phyloP scores from a whole-genome alignment of 179 eudicot genomes.

The Nepenthes alata region DNA sequence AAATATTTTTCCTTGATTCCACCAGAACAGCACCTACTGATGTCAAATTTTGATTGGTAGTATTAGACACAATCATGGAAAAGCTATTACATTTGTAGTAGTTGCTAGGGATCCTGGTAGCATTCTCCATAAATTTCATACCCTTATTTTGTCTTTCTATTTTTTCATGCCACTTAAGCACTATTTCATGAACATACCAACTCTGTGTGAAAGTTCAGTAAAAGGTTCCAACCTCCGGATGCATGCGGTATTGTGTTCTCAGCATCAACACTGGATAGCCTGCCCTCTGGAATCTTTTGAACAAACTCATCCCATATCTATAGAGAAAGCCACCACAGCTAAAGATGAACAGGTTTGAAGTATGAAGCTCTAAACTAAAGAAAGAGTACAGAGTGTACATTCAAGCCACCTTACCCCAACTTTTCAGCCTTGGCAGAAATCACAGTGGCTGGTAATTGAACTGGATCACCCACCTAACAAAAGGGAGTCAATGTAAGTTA shows the following conservation, averaged over 20 bases:
- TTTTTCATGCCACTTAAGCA: not conserved
- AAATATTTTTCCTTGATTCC: too few relatives aligned
- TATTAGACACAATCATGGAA: too few relatives aligned
- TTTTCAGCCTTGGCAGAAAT: conserved; percentile 70
- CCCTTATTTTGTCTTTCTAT: not conserved
- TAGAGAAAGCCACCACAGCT: not conserved
- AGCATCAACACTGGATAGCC: conserved; percentile 92
- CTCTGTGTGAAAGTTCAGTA: too few relatives aligned
- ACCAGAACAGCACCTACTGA: too few relatives aligned
- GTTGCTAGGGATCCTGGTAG: too few relatives aligned
- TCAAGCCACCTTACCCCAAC: conserved; percentile 41
- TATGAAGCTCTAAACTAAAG: not conserved
- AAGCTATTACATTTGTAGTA: too few relatives aligned
- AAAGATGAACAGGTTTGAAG: not conserved
- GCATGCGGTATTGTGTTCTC: conserved; percentile 98
- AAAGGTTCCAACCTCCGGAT: conserved; percentile 59
- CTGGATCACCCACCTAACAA: conserved; percentile 91
- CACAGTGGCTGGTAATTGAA: conserved; percentile 96
- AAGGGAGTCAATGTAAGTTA: not conserved
- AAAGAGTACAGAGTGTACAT: not conserved
- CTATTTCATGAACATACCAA: not conserved
- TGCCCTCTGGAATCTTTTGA: conserved; percentile 85
- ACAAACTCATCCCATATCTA: conserved; percentile 91
- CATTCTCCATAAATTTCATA: not conserved
- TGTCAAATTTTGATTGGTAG: too few relatives aligned